Evolutionary conservation across 176 grass and related monocot genomes (phyloP).

Genomic region (Ensete glaucum): DNA sequence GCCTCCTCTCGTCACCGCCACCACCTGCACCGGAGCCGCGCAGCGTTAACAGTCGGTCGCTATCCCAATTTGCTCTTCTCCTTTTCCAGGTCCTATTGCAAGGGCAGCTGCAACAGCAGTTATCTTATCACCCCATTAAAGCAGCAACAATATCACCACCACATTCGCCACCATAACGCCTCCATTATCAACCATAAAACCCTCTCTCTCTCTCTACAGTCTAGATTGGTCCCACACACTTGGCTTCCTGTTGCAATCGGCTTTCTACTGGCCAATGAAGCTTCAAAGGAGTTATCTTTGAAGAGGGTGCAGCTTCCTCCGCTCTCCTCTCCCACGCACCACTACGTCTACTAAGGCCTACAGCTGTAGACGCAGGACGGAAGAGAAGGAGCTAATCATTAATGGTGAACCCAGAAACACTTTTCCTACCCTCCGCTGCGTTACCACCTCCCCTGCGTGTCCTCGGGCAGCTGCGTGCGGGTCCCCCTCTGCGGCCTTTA

Average conservation of each 20-base stretch:
- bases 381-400: background rate
- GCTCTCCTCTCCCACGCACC: background rate
- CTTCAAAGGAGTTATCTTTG: background rate
- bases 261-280: background rate
- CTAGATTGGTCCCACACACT: background rate
- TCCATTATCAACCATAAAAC: background rate
- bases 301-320: constrained; percentile 2
- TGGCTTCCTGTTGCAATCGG: background rate
- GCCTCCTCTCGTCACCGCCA: background rate
- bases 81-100: constrained; percentile 4
- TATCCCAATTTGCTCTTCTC: background rate
- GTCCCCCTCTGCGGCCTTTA: background rate
- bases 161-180: background rate
- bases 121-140: constrained; percentile 10
- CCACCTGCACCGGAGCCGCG: background rate
- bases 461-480: background rate
- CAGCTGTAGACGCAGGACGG: background rate
- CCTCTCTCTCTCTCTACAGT: background rate
- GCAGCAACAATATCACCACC: background rate
- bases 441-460: too few species aligned
- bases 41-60: background rate
- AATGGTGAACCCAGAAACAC: background rate
- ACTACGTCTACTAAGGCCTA: background rate
- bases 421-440: too few species aligned
- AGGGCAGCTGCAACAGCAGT: background rate